phyloP scores from a whole-genome alignment of 2,329 filamentous ascomycete species.

The Fusarium sp. region DNA sequence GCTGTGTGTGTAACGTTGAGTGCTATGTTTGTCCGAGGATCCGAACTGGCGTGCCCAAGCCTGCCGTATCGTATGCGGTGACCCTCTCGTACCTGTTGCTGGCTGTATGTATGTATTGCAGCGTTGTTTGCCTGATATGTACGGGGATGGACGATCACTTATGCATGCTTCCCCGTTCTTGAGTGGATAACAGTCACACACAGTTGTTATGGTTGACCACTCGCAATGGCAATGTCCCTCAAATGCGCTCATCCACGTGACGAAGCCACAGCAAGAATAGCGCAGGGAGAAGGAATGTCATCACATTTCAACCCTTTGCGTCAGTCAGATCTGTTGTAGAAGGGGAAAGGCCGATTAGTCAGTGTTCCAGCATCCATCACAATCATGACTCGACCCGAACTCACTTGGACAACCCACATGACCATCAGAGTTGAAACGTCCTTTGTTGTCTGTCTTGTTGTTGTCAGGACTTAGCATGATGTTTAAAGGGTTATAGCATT shows the following conservation, averaged over 20 bases:
- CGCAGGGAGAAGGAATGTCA: constrained; percentile 21
- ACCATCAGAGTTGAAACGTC: background rate
- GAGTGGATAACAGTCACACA: constrained; percentile 1
- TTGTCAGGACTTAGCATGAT: background rate
- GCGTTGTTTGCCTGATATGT: constrained; percentile 1
- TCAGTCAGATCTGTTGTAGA: background rate
- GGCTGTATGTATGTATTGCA: background rate
- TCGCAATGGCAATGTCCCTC: constrained; percentile 1
- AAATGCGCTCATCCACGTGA: constrained; percentile 8
- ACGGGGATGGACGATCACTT: background rate
- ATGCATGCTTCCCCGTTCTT: background rate
- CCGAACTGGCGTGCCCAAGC: background rate
- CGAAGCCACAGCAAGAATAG: constrained; percentile 7
- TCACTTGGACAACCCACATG: background rate
- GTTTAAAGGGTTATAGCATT: background rate
- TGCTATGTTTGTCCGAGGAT: background rate
- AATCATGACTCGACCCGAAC: background rate
- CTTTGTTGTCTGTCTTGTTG: background rate
- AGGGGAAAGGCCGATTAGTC: background rate
- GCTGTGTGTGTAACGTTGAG: background rate
- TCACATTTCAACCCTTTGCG: constrained; percentile 1
- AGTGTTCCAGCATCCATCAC: background rate
- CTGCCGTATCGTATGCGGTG: background rate
- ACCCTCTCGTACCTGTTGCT: background rate
- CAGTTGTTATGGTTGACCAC: constrained; percentile 9